phyloP scores from a whole-genome alignment of 257 asterid species.

The Leonotis leonurus region DNA sequence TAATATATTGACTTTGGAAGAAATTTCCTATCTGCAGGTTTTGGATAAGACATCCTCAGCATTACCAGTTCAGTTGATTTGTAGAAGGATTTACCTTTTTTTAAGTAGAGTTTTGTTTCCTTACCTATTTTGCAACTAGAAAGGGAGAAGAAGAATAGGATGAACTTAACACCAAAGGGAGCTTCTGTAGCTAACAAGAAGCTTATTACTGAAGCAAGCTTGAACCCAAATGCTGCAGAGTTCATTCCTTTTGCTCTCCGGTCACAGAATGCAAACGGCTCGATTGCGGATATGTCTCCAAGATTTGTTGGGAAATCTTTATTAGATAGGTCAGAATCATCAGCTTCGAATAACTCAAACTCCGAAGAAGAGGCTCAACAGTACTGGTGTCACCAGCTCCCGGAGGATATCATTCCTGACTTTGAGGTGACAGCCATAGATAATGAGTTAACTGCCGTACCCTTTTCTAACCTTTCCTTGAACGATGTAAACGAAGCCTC shows the following conservation, averaged over 20 bases:
- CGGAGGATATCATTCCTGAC: constrained; percentile 89
- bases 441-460: constrained; percentile 40
- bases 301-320: constrained; percentile 53
- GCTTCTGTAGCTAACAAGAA: constrained; percentile 43
- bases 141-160: constrained; percentile 23
- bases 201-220: constrained; percentile 35
- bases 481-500: constrained; percentile 42
- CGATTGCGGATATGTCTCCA: constrained; percentile 33
- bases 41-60: constrained; percentile 35
- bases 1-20: constrained; percentile 13
- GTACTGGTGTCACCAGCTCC: constrained; percentile 81
- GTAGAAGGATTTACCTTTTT: constrained; percentile 6
- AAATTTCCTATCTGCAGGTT: constrained; percentile 35
- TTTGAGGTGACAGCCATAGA: constrained; percentile 51
- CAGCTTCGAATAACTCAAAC: constrained; percentile 39
- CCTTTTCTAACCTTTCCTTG: constrained; percentile 51
- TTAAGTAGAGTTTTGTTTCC: constrained; percentile 18
- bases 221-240: constrained; percentile 93
- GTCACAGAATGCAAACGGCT: constrained; percentile 38
- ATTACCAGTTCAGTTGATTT: constrained; percentile 8
- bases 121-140: background rate
- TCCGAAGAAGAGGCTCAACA: constrained; percentile 88
- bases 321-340: constrained; percentile 66
- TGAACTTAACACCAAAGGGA: constrained; percentile 62
- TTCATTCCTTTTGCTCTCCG: constrained; percentile 72